Base-by-base conservation (phyloP, 2,329 filamentous ascomycete species). In the Ceratocystis lukuohia region DNA sequence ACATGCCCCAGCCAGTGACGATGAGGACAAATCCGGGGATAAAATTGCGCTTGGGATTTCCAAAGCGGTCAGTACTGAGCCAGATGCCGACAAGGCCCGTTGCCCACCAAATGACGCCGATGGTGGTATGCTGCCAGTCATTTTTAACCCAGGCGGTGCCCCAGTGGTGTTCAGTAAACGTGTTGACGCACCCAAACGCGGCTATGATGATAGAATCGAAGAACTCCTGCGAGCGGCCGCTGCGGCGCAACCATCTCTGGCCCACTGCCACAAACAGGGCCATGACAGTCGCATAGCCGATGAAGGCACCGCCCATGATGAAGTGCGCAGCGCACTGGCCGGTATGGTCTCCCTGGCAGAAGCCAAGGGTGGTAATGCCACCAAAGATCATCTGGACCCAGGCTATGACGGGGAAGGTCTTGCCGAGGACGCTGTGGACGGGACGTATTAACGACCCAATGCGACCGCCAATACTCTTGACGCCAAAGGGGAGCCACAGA, bases 71-170 rank as follows among this genome's bases (percentile, higher is more conserved):
- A 69, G 85, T 84, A 74, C 91, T 96, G 48, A 99, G 80, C 94
- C 93, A 99, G 64, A 99, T 82, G 53, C 94, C 94, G 10, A 93
- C 83, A 37, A 99, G 78, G 28, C 94, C 94, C 6, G 94, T 93
- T 71, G 86, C 89, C 93, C 93, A 99, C 94, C 94, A 99, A 64
- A 99, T 86, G 69, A 99, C 85, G n/a, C 94, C 94, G 93, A 99
- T 97, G n/a, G 89, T 90, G 0, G 94, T 99, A 75, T 99, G 94
- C 75, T 99, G 93, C 77, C 96, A 85, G 75, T 99, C 94, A 73
- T 96, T 97, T 76, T 84, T 85, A 64, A 88, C 91, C 94, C 94
- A 99, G 0, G 84, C 82, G 0, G 81, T 81, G 65, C 94, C 94
- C 94, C 94, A 99, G 64, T 88, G 85, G 74, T 99, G 94, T 76